Evolutionary conservation across 2,329 filamentous ascomycete genomes (phyloP).

Genomic region (Diaporthe humulicola): DNA sequence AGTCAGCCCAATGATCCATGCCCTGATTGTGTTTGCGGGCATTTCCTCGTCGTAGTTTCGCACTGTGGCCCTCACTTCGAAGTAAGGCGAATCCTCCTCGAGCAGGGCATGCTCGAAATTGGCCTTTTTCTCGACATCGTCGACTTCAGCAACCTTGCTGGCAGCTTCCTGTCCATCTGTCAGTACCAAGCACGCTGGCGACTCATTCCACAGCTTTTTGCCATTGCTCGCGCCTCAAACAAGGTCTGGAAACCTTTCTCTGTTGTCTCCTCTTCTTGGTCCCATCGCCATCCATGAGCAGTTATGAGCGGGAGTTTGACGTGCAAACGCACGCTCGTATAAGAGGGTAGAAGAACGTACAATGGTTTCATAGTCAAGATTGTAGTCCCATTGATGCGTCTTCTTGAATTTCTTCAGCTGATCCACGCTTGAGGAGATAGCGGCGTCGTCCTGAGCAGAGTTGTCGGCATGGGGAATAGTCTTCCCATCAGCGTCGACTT

Average conservation of each 20-base stretch:
- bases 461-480: background rate
- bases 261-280: background rate
- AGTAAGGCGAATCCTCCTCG: slow-evolving; percentile 38
- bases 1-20: slow-evolving; percentile 36
- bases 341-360: slow-evolving; percentile 2
- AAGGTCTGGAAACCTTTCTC: background rate
- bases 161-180: slow-evolving; percentile 15
- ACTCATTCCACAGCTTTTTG: background rate
- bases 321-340: background rate
- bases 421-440: slow-evolving; percentile 30
- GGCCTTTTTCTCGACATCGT: slow-evolving; percentile 39
- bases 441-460: slow-evolving; percentile 10
- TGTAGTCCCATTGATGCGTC: slow-evolving; percentile 38
- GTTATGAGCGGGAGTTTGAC: background rate
- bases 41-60: slow-evolving; percentile 39
- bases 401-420: slow-evolving; percentile 39
- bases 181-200: background rate
- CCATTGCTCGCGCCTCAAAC: too few relatives aligned
- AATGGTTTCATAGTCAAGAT: slow-evolving; percentile 35
- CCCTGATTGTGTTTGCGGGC: slow-evolving; percentile 37
- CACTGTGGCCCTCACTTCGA: slow-evolving; percentile 48
- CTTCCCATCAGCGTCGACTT: slow-evolving; percentile 34
- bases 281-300: background rate
- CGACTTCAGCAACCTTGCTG: slow-evolving; percentile 34
- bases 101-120: slow-evolving; percentile 38